Evolutionary conservation across 805 yeast genomes (phyloP).

Genomic region (Ogataea sp.): DNA sequence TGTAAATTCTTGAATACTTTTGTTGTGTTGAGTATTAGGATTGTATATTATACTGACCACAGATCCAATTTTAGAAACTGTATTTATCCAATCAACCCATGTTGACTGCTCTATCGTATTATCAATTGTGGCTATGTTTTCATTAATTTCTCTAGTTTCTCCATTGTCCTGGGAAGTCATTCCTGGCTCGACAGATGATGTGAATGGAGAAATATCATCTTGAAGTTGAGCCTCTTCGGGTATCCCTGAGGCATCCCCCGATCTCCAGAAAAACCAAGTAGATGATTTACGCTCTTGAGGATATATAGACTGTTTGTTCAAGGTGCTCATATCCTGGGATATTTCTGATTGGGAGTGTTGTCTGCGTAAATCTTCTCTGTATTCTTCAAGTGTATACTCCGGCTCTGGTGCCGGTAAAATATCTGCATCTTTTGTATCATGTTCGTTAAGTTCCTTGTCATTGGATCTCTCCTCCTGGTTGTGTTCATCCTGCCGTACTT

Average conservation of each 20-base stretch:
- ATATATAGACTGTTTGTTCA: too few relatives aligned
- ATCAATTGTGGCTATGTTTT: background rate
- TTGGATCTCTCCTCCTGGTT: too few relatives aligned
- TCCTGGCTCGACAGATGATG: too few relatives aligned
- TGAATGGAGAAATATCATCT: too few relatives aligned
- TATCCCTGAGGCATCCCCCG: too few relatives aligned
- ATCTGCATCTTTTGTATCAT: background rate
- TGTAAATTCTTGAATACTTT: too few relatives aligned
- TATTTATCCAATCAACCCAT: constrained; percentile 5
- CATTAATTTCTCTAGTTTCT: too few relatives aligned
- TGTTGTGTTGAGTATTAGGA: background rate
- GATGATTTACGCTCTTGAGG: background rate
- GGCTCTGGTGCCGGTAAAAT: background rate
- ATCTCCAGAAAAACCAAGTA: constrained; percentile 2
- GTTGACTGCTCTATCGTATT: background rate
- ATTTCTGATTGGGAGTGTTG: background rate
- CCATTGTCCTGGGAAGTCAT: too few relatives aligned
- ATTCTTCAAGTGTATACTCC: constrained; percentile 17
- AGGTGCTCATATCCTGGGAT: too few relatives aligned
- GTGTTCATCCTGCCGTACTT: too few relatives aligned
- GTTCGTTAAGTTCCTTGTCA: too few relatives aligned
- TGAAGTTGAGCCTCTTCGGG: too few relatives aligned
- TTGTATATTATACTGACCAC: constrained; percentile 4
- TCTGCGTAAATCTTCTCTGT: constrained; percentile 14
- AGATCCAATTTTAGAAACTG: constrained; percentile 3